These are phyloP conservation scores for Yamadazyma friedrichii DNA, from an alignment of 1,139 yeast genomes.

Conservation along the genomic window DNA sequence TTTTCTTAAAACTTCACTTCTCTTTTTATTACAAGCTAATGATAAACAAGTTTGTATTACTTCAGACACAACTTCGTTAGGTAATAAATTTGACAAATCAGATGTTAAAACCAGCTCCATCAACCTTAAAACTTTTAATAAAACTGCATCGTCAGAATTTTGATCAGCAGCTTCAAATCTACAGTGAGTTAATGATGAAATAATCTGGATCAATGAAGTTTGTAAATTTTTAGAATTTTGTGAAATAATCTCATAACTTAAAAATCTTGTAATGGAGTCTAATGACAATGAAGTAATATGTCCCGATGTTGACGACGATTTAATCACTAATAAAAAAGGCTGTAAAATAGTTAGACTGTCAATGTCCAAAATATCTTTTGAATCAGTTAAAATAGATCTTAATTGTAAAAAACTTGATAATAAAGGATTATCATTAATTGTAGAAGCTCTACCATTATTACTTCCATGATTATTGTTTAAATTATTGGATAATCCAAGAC, in stretches of 20 bases:
- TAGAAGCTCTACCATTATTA: neutral
- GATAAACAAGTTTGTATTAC: conserved; percentile 89
- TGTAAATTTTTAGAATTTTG: conserved; percentile 44
- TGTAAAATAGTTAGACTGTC: conserved; percentile 76
- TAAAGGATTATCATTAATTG: conserved; percentile 55
- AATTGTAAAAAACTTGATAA: conserved; percentile 80
- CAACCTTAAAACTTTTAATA: conserved; percentile 75
- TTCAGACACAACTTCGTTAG: conserved; percentile 84
- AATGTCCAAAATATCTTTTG: conserved; percentile 51
- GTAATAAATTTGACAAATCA: conserved; percentile 59
- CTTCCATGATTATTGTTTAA: conserved; percentile 7
- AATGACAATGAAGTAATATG: conserved; percentile 81
- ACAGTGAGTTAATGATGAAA: conserved; percentile 86
- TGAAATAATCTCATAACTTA: conserved; percentile 59
- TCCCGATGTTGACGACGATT: conserved; percentile 84
- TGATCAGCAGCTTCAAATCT: conserved; percentile 96
- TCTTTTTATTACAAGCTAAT: conserved; percentile 87
- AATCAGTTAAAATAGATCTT: conserved; percentile 64
- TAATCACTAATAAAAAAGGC: conserved; percentile 85
- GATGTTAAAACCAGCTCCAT: conserved; percentile 69
- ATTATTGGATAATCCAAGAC: conserved; percentile 24
- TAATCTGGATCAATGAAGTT: conserved; percentile 55
- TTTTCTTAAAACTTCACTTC: conserved; percentile 85
- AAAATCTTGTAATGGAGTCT: conserved; percentile 68
- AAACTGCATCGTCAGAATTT: conserved; percentile 86